Evolutionary conservation across 2,329 filamentous ascomycete species (phyloP), one percentile per base, ranked within the genome.

Genomic region (Trichoderma pleuroti): DNA sequence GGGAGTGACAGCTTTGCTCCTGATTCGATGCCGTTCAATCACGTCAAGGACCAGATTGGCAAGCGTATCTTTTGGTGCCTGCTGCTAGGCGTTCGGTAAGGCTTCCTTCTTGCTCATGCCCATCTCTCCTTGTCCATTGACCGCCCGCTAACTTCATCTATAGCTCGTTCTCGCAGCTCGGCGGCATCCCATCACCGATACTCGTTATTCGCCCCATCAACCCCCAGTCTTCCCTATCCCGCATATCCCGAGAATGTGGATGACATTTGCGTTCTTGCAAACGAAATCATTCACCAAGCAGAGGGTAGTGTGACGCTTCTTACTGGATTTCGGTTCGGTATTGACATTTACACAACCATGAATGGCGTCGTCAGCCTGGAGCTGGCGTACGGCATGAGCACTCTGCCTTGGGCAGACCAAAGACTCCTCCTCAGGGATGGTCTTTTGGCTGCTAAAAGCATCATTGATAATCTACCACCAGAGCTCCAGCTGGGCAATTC

Each of bases 51-150:
- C 76, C 91, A 94, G 79, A 87, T 92, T 60, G 89, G 91, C 60
- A 91, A 92, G 78, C 88, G 92, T 73, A 90, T 97, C 52, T 97
- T 97, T 79, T 97, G 94, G 90, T 91, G 92, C 26, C 86, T 94
- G 74, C 89, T 96, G 72, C 88, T 94, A 6, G 91, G 91, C 39
- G 87, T 93, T 72, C 86, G 90, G 87, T 90, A 81, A 73, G 83
- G 21, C 30, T 34, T 46, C 30, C 30, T 34, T 46, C 30, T 16
- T 21, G 39, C 3, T 59, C 18, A 18, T 28, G 8, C n/a, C 4
- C 1, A 21, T 21, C 18, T 26, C 34, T 18, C n/a, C 5, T n/a
- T 34, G 28, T 32, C 56, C n/a, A 32, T 59, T 30, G 24, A 39
- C 34, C 10, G 2, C 4, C 9, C 14, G 10, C 57, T 62, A 56